Base-by-base conservation (phyloP, 495 filamentous ascomycete species). In the Podospora fimiseda region DNA sequence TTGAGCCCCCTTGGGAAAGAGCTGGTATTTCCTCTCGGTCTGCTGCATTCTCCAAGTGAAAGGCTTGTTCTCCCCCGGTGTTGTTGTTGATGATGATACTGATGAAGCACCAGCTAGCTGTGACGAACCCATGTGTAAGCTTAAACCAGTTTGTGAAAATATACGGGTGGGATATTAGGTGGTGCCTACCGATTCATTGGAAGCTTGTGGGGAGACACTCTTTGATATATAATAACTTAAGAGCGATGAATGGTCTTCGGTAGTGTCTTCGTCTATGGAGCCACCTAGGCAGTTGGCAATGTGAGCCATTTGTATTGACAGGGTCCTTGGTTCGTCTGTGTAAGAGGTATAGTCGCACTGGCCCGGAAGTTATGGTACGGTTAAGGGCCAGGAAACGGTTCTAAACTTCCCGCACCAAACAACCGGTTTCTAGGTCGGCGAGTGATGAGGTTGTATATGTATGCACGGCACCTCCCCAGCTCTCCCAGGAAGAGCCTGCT, bases 11-110 rank as follows among this genome's bases (percentile, higher is more conserved):
- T 65, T 68, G 50, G 75, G 76, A 57, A 80, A 80, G 42, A 77
- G 65, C 62, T 78, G 74, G 46, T 80, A 78, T 62, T 75, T 79
- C 50, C 70, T 67, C 53, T 74, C 68, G 5, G 72, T 62, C 48
- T 76, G 72, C 48, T 77, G 74, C 76, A 79, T 78, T 59, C 74
- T 79, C 72, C 72, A 76, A 20, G 70, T 62, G 57, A 70, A 72
- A 19, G 73, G 70, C 53, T 69, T 80, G 55, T 69, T 74, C 42
- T 55, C 64, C 39, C 50, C 67, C 27, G 11, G 27, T 11, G 27
- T 6, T 33, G 27, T 6, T 33, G 27, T 6, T 33, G 27, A 6
- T 33, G 27, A 33, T 33, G 27, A 33, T 5, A 33, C 5, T 51
- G 61, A 64, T 43, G 54, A 69, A 50, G 66, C 69, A 63, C 52